phyloP scores from a whole-genome alignment of 2,329 filamentous ascomycete species.

The Penicillium aurantiogriseum region DNA sequence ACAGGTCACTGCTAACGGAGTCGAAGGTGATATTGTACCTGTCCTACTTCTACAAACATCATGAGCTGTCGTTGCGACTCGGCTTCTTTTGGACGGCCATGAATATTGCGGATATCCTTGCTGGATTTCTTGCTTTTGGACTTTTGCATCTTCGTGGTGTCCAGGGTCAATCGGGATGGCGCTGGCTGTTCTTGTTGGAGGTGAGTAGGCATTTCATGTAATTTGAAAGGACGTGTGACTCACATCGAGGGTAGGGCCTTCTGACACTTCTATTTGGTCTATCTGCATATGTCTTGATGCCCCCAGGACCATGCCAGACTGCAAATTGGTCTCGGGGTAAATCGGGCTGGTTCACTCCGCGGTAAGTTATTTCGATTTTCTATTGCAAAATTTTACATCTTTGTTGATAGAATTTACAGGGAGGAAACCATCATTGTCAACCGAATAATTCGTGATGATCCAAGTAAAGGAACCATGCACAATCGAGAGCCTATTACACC shows the following conservation, averaged over 20 bases:
- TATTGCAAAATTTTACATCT: neutral
- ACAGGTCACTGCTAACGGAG: neutral
- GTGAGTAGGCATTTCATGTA: constrained; percentile 20
- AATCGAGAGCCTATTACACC: constrained; percentile 52
- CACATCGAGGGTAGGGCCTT: constrained; percentile 30
- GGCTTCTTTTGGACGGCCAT: constrained; percentile 28
- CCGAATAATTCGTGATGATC: constrained; percentile 53
- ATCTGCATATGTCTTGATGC: constrained; percentile 51
- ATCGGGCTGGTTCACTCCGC: constrained; percentile 63
- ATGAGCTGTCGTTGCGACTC: constrained; percentile 57
- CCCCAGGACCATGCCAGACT: constrained; percentile 61
- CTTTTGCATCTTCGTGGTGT: constrained; percentile 37
- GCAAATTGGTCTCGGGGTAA: constrained; percentile 32
- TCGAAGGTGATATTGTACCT: constrained; percentile 50
- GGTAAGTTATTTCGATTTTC: constrained; percentile 20
- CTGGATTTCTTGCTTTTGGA: constrained; percentile 45
- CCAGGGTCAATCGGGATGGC: constrained; percentile 34
- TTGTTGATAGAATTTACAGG: constrained; percentile 2
- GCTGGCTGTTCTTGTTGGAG: constrained; percentile 38
- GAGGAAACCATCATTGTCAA: constrained; percentile 69
- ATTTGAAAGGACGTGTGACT: neutral
- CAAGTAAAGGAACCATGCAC: constrained; percentile 57
- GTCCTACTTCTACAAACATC: constrained; percentile 68
- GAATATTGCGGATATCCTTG: constrained; percentile 45
- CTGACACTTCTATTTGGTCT: constrained; percentile 28